phyloP scores from a whole-genome alignment of 176 grass and related monocot genomes.

The Triticum monococcum region DNA sequence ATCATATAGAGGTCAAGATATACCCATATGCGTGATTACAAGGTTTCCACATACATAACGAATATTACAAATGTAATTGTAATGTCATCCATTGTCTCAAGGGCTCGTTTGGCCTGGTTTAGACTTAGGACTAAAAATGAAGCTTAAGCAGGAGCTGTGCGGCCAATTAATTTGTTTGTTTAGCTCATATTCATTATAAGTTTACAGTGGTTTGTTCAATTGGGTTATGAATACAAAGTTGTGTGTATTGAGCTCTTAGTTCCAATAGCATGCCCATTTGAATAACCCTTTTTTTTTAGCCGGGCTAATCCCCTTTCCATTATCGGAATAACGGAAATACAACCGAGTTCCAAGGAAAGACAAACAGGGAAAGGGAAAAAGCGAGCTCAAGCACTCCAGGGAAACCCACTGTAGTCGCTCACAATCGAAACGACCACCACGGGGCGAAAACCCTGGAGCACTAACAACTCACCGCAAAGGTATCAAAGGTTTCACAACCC shows the following conservation, averaged over 20 bases:
- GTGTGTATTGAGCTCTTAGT: neutral
- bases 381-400: too few species aligned
- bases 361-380: too few species aligned
- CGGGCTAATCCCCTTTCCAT: too few species aligned
- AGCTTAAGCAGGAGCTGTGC: constrained; percentile 2
- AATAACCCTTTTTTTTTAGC: neutral
- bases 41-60: neutral
- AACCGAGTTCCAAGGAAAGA: too few species aligned
- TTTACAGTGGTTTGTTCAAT: neutral
- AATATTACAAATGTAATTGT: neutral
- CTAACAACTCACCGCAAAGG: too few species aligned
- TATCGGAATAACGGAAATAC: too few species aligned
- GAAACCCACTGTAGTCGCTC: too few species aligned
- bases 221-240: neutral
- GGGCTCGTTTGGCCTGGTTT: neutral
- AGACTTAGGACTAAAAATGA: neutral
- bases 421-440: too few species aligned
- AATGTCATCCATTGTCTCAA: constrained; percentile 9
- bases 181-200: neutral
- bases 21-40: neutral
- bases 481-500: too few species aligned
- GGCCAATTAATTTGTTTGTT: neutral
- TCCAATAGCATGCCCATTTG: neutral
- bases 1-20: constrained; percentile 15
- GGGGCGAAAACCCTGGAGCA: too few species aligned